These are phyloP conservation scores for Graphilbum fragrans DNA, from an alignment of 2,329 filamentous ascomycete species.

Conservation along the genomic window DNA sequence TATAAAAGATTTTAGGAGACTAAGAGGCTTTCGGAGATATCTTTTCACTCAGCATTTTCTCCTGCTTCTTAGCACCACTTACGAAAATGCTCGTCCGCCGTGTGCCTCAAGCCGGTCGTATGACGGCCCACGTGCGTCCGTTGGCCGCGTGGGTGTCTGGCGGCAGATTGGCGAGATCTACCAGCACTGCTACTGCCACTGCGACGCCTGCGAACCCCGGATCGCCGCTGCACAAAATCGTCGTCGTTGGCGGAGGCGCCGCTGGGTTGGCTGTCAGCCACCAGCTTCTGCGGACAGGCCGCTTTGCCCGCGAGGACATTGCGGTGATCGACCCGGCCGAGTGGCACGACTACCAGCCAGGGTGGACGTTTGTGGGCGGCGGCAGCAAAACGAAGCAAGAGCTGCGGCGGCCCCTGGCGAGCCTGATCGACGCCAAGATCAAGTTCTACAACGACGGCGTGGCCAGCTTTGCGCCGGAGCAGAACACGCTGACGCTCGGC, in stretches of 20 bases:
- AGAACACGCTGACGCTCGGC: slow-evolving; percentile 42
- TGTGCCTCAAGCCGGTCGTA: no score
- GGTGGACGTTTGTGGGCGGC: slow-evolving; percentile 57
- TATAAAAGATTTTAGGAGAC: no score
- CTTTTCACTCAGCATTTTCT: no score
- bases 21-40: no score
- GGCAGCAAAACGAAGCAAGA: slow-evolving; percentile 52
- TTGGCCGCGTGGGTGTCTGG: no score
- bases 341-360: slow-evolving; percentile 58
- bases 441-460: slow-evolving; percentile 46
- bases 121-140: no score
- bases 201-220: no score
- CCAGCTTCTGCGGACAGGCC: slow-evolving; percentile 49
- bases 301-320: slow-evolving; percentile 46
- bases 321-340: slow-evolving; percentile 50
- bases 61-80: no score
- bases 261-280: slow-evolving; percentile 55
- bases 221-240: slow-evolving; percentile 5
- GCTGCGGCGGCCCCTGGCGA: slow-evolving; percentile 35
- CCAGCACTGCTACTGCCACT: no score
- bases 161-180: no score
- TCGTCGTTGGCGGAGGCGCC: slow-evolving; percentile 34
- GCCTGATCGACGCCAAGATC: slow-evolving; percentile 45
- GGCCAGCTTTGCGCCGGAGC: slow-evolving; percentile 35
- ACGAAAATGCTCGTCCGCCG: no score